Evolutionary conservation across 2,329 filamentous ascomycete genomes (phyloP).

Genomic region (Colletotrichum euphorbiae): DNA sequence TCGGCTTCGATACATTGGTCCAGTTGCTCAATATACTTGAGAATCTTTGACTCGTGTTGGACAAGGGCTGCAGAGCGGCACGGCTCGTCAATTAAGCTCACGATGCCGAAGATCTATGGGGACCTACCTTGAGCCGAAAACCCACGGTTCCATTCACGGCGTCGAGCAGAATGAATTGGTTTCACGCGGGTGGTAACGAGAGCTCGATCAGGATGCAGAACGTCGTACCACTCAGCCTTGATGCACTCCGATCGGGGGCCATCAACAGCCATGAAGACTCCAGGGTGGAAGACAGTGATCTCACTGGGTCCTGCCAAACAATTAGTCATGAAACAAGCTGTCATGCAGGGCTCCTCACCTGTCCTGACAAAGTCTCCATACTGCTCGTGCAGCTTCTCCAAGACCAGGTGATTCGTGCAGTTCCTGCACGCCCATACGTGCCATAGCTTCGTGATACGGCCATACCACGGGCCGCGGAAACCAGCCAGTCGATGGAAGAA

Average conservation of each 20-base stretch:
- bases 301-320: conserved; percentile 41
- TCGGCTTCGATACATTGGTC: conserved; percentile 40
- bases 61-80: conserved; percentile 33
- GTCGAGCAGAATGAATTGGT: conserved; percentile 41
- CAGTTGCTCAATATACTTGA: conserved; percentile 41
- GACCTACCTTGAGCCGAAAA: conserved; percentile 42
- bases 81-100: conserved; percentile 27
- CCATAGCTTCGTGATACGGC: conserved; percentile 52
- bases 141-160: conserved; percentile 43
- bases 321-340: background rate
- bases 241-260: conserved; percentile 43
- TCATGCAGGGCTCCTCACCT: conserved; percentile 26
- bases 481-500: conserved; percentile 52
- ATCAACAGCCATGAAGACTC: conserved; percentile 43
- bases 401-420: conserved; percentile 42
- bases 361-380: conserved; percentile 46
- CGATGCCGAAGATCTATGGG: conserved; percentile 5
- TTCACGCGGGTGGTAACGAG: conserved; percentile 42
- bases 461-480: conserved; percentile 53
- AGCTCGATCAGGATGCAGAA: conserved; percentile 41
- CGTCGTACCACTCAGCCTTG: conserved; percentile 46
- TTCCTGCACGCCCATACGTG: conserved; percentile 45
- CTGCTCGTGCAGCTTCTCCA: conserved; percentile 41
- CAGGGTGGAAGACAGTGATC: conserved; percentile 45
- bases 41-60: conserved; percentile 39